Evolutionary conservation across 345 rosid genomes (phyloP), one percentile per base, ranked within the genome.

Genomic region (Eucalyptus tenuipes): DNA sequence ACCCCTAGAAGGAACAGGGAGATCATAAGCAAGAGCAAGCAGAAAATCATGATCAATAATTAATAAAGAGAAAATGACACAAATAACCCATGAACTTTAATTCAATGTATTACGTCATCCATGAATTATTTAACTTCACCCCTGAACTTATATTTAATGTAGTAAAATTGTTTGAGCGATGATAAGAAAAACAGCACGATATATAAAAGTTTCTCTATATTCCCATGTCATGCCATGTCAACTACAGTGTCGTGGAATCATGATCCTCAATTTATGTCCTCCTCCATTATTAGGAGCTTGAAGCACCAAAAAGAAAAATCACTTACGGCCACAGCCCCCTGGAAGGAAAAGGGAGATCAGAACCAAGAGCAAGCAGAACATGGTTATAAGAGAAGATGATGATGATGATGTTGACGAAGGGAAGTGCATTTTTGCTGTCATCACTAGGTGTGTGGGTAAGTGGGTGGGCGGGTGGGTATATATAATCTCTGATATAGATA

Each of bases 41-140:
- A 55, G 59, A 55, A 55, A 55, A 55, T 55, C 27, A 9, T 22
- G 59, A 22, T 55, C 22, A 50, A 50, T 50, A 50, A 17, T 4
- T 50, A 50, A 17, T 50, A 50, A 50, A 50, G 22, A 50, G 2
- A 2, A 50, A 50, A 50, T 50, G 53, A 50, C 53, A 50, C 53
- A 50, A 50, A 50, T 50, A 2, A 17, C 53, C 0, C 9, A 7
- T 0, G 1, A 17, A 50, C 8, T 50, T 17, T 50, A 50, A 17
- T 50, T 50, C 53, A 50, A 50, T 50, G 53, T 17, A 17, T 22
- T 17, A 7, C 2, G 4, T 50, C 22, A 50, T 50, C 8, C 8
- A 50, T 50, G 53, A 1, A 50, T 50, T 50, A 50, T 50, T 50
- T 17, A 50, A 50, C 53, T 50, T 50, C 53, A 50, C 17, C 53